Evolutionary conservation across 2,329 filamentous ascomycete genomes (phyloP).

Genomic region (Zymoseptoria crescenta): DNA sequence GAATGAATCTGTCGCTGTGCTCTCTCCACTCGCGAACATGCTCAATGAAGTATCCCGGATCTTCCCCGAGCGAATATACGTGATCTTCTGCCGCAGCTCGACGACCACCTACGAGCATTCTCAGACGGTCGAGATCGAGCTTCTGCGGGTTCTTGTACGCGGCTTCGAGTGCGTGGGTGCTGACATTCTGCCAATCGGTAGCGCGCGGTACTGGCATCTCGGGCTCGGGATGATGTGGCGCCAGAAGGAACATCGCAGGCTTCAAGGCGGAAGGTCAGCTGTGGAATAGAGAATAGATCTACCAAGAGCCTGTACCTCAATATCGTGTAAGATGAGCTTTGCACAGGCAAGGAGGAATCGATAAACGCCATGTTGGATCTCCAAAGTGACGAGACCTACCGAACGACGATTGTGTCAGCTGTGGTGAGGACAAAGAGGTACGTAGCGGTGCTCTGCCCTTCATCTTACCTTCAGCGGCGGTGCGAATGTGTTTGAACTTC

Average conservation of each 20-base stretch:
- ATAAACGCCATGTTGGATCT: slow-evolving; percentile 44
- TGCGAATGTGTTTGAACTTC: neutral
- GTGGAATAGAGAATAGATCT: neutral
- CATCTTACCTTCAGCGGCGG: neutral
- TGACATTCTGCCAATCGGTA: slow-evolving; percentile 2
- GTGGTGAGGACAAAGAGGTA: neutral
- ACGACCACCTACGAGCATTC: slow-evolving; percentile 39
- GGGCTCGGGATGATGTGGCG: slow-evolving; percentile 12
- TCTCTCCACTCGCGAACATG: slow-evolving; percentile 38
- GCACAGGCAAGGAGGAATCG: slow-evolving; percentile 45
- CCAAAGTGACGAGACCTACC: slow-evolving; percentile 37
- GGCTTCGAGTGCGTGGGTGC: slow-evolving; percentile 36
- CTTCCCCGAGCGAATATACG: slow-evolving; percentile 49
- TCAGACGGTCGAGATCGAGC: slow-evolving; percentile 41
- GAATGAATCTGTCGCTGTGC: slow-evolving; percentile 32
- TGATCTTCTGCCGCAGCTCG: slow-evolving; percentile 44
- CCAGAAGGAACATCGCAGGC: slow-evolving; percentile 7
- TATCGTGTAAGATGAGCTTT: slow-evolving; percentile 46
- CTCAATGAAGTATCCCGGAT: slow-evolving; percentile 50
- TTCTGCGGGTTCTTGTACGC: slow-evolving; percentile 45
- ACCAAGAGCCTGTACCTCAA: slow-evolving; percentile 16
- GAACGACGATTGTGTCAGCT: neutral
- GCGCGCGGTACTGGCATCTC: neutral
- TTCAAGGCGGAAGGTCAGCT: neutral
- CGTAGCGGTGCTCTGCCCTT: neutral